These are phyloP conservation scores for Stagonosporopsis cucurbitacearum DNA, from an alignment of 2,329 filamentous ascomycete species.

Conservation along the genomic window DNA sequence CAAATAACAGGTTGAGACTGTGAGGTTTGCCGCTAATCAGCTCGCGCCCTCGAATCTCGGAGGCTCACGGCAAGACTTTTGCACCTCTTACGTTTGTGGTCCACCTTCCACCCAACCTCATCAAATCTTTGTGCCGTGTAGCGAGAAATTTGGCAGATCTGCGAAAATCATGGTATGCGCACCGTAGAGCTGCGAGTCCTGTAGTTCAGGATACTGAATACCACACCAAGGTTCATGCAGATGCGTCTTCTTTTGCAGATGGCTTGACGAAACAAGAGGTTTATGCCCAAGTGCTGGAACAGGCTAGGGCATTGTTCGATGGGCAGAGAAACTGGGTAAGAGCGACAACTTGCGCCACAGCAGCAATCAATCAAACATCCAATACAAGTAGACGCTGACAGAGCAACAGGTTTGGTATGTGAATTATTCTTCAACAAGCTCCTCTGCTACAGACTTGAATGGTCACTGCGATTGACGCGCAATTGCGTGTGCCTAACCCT, in stretches of 20 bases:
- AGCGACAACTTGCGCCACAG: not conserved
- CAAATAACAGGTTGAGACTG: not conserved
- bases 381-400: too few species aligned
- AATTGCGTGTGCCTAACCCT: too few species aligned
- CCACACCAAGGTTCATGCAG: constrained; percentile 69
- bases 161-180: constrained; percentile 20
- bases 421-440: too few species aligned
- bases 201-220: constrained; percentile 20
- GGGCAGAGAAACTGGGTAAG: constrained; percentile 80
- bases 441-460: too few species aligned
- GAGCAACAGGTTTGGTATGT: too few species aligned
- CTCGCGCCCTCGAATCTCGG: constrained; percentile 2
- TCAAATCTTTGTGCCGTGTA: constrained; percentile 2
- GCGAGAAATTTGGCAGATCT: constrained; percentile 5
- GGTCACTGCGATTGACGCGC: too few species aligned
- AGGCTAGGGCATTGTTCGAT: constrained; percentile 72
- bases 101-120: constrained; percentile 4
- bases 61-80: constrained; percentile 11
- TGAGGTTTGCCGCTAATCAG: constrained; percentile 11
- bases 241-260: constrained; percentile 74
- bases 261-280: constrained; percentile 74
- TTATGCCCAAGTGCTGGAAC: constrained; percentile 75
- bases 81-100: constrained; percentile 16
- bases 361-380: too few species aligned
- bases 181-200: constrained; percentile 21